Evolutionary conservation across 1,139 yeast species (phyloP), one percentile per base, ranked within the genome.

Genomic region (Suhomyces coccinellae): DNA sequence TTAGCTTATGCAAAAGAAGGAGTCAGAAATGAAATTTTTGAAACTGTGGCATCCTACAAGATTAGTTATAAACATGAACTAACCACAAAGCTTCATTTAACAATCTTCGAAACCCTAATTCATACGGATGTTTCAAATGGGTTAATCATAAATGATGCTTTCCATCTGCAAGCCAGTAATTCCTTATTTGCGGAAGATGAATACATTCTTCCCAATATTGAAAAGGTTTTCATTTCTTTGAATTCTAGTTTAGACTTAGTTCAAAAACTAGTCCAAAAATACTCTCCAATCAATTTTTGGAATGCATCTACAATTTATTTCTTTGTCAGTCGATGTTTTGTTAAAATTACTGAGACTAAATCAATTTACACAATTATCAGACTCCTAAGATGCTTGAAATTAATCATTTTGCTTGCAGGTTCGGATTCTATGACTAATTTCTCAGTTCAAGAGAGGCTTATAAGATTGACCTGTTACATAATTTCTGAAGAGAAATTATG

Each of bases 1-100:
- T 56, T 81, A 10, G 66, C 85, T 0, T 80, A 69, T 51, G 58
- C 78, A 0, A 60, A 59, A 12, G 64, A 66, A 22, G 84, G 85
- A 0, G 50, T 63, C 1, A 61, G 76, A 33, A 69, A 69, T 42
- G 61, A 62, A 1, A 58, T 79, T 0, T 71, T 69, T 37, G 63
- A 58, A 2, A 48, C 38, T 2, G 31, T 46, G 6, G 40, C 54
- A 13, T 54, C 55, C 11, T 40, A 45, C 2, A 52, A 53, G 13
- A 15, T 29, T 11, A 20, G 26, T 6, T 52, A 64, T 31, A 49
- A 50, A 32, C 39, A 46, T 14, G 63, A 63, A 31, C 41, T 62
- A 6, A 56, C 50, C 10, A 61, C 65, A 15, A 71, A 69, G 41
- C 48, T 62, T 2, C 44, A 62, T 3, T 43, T 73, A n/a, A 59